A percentile compares a stretch with the other conserved stretches of the same genome.
Conservation (phyloP, 1,284 basidiomycete genomes). For the Ganoderma lingzhi region DNA sequence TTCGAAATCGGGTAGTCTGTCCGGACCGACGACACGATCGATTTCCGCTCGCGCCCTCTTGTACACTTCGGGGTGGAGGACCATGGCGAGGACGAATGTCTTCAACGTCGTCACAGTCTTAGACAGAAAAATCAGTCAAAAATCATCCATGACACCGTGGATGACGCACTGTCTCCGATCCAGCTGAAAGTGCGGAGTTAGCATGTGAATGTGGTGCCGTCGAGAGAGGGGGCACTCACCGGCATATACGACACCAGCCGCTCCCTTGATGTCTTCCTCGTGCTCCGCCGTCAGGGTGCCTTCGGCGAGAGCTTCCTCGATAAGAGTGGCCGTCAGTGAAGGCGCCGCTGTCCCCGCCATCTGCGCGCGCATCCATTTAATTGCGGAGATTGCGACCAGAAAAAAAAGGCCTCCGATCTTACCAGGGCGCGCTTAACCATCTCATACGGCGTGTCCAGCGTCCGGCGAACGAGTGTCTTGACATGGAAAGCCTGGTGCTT, state of each 20-base stretch:
- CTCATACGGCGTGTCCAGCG: conserved; percentile 37
- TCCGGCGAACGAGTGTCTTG: conserved; percentile 27
- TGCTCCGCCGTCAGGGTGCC: conserved; percentile 29
- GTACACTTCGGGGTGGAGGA: conserved; percentile 38
- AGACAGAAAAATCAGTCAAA: background rate
- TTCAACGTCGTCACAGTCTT: conserved; percentile 36
- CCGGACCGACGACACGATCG: conserved; percentile 40
- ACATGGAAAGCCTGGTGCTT: conserved; percentile 35
- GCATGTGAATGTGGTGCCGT: background rate
- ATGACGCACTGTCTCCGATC: conserved; percentile 33
- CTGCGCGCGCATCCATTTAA: conserved; percentile 19
- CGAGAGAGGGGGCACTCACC: conserved; percentile 26
- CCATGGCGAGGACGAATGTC: conserved; percentile 38
- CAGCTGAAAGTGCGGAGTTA: conserved; percentile 26
- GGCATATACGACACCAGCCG: conserved; percentile 36
- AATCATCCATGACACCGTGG: background rate
- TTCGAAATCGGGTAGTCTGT: conserved; percentile 43
- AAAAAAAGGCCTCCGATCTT: background rate
- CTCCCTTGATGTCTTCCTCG: conserved; percentile 37
- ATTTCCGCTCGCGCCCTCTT: conserved; percentile 43
- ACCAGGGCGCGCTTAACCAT: conserved; percentile 39
- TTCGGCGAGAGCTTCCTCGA: conserved; percentile 32
- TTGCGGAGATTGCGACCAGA: background rate
- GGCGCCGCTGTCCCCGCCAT: conserved; percentile 34
- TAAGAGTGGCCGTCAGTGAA: conserved; percentile 33